These are phyloP conservation scores for Sungouiozyma ichnusensis DNA, from an alignment of 805 yeast genomes.

Conservation along the genomic window DNA sequence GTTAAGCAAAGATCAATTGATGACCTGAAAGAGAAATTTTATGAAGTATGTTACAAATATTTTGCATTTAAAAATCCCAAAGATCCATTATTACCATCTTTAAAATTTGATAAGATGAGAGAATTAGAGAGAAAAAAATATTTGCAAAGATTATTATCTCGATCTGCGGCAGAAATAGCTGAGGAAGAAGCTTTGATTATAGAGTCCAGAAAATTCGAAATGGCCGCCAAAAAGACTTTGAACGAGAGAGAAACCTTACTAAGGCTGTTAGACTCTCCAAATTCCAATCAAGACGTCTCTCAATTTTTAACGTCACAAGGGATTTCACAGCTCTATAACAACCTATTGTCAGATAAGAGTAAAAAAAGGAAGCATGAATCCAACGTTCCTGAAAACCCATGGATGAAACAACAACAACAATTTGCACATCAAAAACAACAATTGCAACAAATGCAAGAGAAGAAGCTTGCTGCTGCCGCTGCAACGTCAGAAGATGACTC, in stretches of 20 bases:
- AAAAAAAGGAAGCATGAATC: constrained; percentile 39
- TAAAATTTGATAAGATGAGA: constrained; percentile 57
- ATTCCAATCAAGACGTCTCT: constrained; percentile 59
- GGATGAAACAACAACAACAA: constrained; percentile 35
- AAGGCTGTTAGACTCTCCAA: constrained; percentile 79
- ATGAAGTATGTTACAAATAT: constrained; percentile 50
- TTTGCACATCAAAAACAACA: constrained; percentile 30
- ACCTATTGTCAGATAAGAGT: constrained; percentile 58
- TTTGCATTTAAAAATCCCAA: constrained; percentile 35
- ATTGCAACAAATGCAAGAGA: constrained; percentile 24
- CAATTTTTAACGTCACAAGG: constrained; percentile 83
- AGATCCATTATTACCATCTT: constrained; percentile 47
- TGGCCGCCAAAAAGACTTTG: constrained; percentile 82
- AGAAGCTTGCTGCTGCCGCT: constrained; percentile 3
- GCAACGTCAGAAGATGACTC: background rate
- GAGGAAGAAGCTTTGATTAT: constrained; percentile 92
- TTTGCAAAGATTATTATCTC: constrained; percentile 57
- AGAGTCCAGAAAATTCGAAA: constrained; percentile 86
- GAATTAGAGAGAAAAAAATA: constrained; percentile 78
- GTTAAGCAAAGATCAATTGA: constrained; percentile 45
- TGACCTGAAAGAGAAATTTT: constrained; percentile 76
- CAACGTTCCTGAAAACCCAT: constrained; percentile 34
- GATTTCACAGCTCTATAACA: constrained; percentile 71
- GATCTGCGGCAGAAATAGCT: constrained; percentile 95
- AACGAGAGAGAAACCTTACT: constrained; percentile 71